Evolutionary conservation across 495 filamentous ascomycete species (phyloP), one percentile per base, ranked within the genome.

Genomic region (Articulospora tetracladia): DNA sequence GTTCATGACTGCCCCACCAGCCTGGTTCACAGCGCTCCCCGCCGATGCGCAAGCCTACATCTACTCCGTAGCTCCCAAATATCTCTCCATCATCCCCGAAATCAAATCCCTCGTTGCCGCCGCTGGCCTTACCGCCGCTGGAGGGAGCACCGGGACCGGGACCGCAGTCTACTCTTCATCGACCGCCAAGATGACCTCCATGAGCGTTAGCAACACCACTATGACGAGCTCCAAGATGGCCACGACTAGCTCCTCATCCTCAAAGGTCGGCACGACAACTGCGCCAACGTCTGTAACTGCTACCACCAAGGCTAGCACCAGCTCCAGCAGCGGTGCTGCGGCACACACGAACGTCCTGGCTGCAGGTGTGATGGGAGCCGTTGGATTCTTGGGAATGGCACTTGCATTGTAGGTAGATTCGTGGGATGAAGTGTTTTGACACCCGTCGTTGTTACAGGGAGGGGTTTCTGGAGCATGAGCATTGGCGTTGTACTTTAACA

Each of bases 311-410:
- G 28, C 54, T 8, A 46, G 53, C 7, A 36, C 39, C 2, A 32
- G 11, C 19, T 58, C 60, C 1, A 46, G 30, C 25, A 48, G 13
- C 1, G 55, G 36, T 24, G 60, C 54, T 24, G 60, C 60, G 34
- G 47, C 46, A 23, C 60, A 53, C 1, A 62, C 60, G 25, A 48
- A 48, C n/a, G 48, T 53, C n/a, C 28, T 58, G 19, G 60, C 60
- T 41, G 60, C 60, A 34, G 60, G 60, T 47, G 12, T 58, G 15
- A 32, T 62, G 11, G 60, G 55, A 22, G 54, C 55, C 23, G 60
- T 57, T 58, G 60, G 60, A 10, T 48, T 62, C 26, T 48, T 62
- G 25, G 60, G 60, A 10, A 15, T 62, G 13, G 60, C 30, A 15
- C 23, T 54, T 10, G 60, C 60, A 49, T 55, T 63, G 44, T 63